Evolutionary conservation across 1,284 basidiomycete species (phyloP).

Genomic region (Schizophyllum commune): DNA sequence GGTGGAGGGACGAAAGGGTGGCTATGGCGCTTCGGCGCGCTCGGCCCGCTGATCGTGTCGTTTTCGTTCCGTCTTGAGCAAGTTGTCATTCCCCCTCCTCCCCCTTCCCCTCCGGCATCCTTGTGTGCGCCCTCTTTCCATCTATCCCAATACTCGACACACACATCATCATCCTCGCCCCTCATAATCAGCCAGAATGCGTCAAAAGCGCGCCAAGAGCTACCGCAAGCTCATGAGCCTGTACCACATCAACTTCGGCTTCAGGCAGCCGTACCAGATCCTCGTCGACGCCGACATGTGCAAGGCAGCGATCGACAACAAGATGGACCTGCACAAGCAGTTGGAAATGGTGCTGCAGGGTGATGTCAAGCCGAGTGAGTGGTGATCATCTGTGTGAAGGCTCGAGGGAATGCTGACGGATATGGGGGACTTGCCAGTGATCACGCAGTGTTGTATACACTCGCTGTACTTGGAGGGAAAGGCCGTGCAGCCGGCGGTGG

Average conservation of each 20-base stretch:
- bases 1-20: neutral
- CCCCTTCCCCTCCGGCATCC: neutral
- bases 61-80: neutral
- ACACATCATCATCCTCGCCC: neutral
- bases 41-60: neutral
- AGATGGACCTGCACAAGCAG: conserved; percentile 71
- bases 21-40: neutral
- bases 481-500: conserved; percentile 62
- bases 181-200: conserved; percentile 44
- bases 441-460: conserved; percentile 92
- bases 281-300: conserved; percentile 87
- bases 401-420: conserved; percentile 3
- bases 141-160: neutral
- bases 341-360: conserved; percentile 74
- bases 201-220: conserved; percentile 87
- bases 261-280: conserved; percentile 87
- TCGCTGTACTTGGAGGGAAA: conserved; percentile 80
- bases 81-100: neutral
- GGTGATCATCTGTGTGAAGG: conserved; percentile 16
- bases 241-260: conserved; percentile 81
- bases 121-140: neutral
- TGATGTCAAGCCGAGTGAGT: conserved; percentile 82
- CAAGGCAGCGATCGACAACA: conserved; percentile 57
- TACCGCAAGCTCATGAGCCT: conserved; percentile 89
- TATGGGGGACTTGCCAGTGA: conserved; percentile 62